These are phyloP conservation scores for Crithidia acanthocephali DNA, from an alignment of 208 protist genomes.

Conservation along the genomic window DNA sequence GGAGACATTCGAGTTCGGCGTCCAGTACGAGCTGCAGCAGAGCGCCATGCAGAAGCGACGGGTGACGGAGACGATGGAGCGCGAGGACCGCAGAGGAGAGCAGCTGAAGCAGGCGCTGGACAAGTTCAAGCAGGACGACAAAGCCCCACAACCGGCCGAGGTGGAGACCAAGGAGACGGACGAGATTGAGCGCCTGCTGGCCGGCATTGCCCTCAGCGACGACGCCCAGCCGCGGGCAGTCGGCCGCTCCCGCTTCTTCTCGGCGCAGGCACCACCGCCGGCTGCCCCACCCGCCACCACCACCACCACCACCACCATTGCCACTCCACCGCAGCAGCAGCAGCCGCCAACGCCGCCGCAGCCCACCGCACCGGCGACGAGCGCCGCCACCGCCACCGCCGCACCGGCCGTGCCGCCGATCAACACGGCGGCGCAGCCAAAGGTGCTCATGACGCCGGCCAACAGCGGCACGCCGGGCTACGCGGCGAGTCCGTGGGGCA, in stretches of 20 bases:
- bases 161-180: constrained; percentile 37
- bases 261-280: constrained; percentile 10
- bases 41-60: constrained; percentile 63
- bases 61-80: constrained; percentile 72
- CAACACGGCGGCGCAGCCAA: constrained; percentile 8
- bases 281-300: neutral
- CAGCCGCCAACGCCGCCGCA: neutral
- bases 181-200: constrained; percentile 63
- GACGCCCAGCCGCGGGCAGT: constrained; percentile 22
- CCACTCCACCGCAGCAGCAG: neutral
- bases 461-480: constrained; percentile 29
- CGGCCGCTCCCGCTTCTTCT: constrained; percentile 65
- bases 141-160: constrained; percentile 27
- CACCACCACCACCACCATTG: neutral
- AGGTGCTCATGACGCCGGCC: constrained; percentile 22
- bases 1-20: constrained; percentile 87
- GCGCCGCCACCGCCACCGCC: too few species aligned
- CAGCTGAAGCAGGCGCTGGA: constrained; percentile 40
- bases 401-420: too few species aligned
- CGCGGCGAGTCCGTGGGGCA: constrained; percentile 26
- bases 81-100: constrained; percentile 52
- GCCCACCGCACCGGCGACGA: neutral
- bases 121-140: constrained; percentile 44
- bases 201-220: constrained; percentile 38
- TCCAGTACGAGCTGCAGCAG: constrained; percentile 83